Base-by-base conservation (phyloP, 768 basidiomycete genomes). In the Leccinum subtestaceum region DNA sequence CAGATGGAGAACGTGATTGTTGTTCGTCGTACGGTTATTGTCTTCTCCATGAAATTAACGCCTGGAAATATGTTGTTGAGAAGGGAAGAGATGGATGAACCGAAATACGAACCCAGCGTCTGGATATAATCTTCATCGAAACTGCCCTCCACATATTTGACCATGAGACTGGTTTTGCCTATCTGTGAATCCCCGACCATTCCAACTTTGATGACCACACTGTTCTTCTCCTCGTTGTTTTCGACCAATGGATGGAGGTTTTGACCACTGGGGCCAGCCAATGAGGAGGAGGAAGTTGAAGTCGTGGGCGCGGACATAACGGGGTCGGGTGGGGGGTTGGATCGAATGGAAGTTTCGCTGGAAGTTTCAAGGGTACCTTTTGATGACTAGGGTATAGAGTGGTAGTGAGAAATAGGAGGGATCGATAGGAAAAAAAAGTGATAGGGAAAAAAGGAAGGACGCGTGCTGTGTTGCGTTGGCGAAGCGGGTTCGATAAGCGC, bases 11-110 rank as follows among this genome's bases (percentile, higher is more conserved):
- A 98, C 3, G 96, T 98, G 75, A 99, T 98, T 57, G 96, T 97
- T 59, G 97, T 98, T 74, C 95, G 89, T 66, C 97, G 88, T 65
- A 99, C 96, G 57, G 92, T 91, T 68, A 99, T 98, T 15, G 96
- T 97, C 82, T 99, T 99, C 81, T 99, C 96, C 97, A 98, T 98
- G 76, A 98, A 98, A 77, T 98, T 98, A 79, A 98, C 95, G 80
- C 96, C 93, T 82, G 63, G 15, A 1, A 15, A 12, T 34, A 52
- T 50, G 6, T 17, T 21, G 46, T 48, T 71, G 60, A 67, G 60
- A 15, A 48, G 52, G 12, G 55, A 50, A 49, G 56, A 11, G 1
- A 1, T 29, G 0, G 49, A 36, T 53, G 38, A 56, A 58, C 40
- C 34, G 43, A 5, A 27, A 23, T 27, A 77, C 87, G 58, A 70